Conservation (phyloP, 352 stramenopile species). For the Pythium monospermum region DNA sequence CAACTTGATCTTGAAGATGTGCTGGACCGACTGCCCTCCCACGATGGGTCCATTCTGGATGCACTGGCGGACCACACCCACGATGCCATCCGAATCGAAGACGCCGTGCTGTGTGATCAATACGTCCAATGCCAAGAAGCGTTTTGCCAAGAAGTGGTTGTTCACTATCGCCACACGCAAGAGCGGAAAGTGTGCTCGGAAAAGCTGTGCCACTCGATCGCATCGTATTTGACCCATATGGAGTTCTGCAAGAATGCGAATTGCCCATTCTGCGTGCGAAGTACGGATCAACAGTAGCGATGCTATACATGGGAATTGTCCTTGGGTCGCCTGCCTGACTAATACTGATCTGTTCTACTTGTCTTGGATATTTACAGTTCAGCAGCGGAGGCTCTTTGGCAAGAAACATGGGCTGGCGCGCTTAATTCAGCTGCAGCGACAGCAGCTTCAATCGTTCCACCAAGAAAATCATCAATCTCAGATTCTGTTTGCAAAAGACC, state of each 20-base stretch:
- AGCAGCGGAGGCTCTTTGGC: constrained; percentile 20
- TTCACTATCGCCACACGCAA: constrained; percentile 19
- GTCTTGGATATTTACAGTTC: constrained; percentile 3
- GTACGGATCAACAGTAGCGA: no score
- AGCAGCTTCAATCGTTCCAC: constrained; percentile 8
- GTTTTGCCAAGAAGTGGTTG: constrained; percentile 14
- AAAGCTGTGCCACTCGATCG: constrained; percentile 19
- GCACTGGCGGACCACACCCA: constrained; percentile 32
- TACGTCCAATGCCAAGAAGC: constrained; percentile 25
- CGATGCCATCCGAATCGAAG: constrained; percentile 25
- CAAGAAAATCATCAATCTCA: constrained; percentile 6
- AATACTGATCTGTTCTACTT: not conserved
- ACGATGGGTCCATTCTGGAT: constrained; percentile 24
- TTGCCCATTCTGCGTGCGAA: constrained; percentile 37
- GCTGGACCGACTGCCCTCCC: constrained; percentile 19
- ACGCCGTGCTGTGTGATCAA: constrained; percentile 23
- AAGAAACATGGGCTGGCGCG: constrained; percentile 16
- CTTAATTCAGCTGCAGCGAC: constrained; percentile 19
- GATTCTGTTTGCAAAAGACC: constrained; percentile 20
- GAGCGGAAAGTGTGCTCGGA: constrained; percentile 19
- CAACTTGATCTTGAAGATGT: constrained; percentile 24
- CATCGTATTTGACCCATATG: constrained; percentile 27
- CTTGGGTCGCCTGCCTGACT: no score
- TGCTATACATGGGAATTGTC: no score
- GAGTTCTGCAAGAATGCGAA: constrained; percentile 7